These are phyloP conservation scores for Aureobasidium sp. DNA, from an alignment of 2,329 filamentous ascomycete genomes.

Conservation along the genomic window DNA sequence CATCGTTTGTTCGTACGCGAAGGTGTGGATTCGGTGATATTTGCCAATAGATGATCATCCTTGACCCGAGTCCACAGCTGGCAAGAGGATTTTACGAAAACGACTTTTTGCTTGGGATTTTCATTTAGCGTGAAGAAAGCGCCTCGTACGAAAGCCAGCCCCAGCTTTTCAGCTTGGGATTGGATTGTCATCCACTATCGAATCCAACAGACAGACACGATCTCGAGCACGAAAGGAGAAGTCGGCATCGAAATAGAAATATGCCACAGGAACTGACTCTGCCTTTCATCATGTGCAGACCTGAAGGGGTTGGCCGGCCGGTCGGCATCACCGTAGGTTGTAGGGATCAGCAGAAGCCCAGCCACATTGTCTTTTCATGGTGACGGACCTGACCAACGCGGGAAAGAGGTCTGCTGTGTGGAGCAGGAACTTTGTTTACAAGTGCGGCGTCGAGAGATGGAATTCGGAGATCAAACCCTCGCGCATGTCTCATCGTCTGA, in stretches of 20 bases:
- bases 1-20: neutral
- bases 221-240: neutral
- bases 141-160: neutral
- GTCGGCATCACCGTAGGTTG: neutral
- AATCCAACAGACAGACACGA: neutral
- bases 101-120: neutral
- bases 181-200: neutral
- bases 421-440: neutral
- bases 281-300: neutral
- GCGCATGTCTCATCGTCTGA: conserved; percentile 6
- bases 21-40: conserved; percentile 2
- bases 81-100: conserved; percentile 4
- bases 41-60: conserved; percentile 3
- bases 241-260: neutral
- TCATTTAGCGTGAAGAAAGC: neutral
- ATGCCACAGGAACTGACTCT: neutral
- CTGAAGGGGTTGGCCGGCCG: neutral
- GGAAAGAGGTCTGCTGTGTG: conserved; percentile 5
- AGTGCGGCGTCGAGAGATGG: neutral
- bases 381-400: neutral
- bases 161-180: neutral
- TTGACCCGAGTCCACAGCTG: neutral
- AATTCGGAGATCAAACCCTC: neutral
- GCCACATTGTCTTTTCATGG: neutral
- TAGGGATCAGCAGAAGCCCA: neutral